Percentiles rank a stretch among this genome's conserved stretches.
These are phyloP conservation scores for Solanum pimpinellifolium DNA, from an alignment of 257 asterid genomes.

Conservation along the genomic window DNA sequence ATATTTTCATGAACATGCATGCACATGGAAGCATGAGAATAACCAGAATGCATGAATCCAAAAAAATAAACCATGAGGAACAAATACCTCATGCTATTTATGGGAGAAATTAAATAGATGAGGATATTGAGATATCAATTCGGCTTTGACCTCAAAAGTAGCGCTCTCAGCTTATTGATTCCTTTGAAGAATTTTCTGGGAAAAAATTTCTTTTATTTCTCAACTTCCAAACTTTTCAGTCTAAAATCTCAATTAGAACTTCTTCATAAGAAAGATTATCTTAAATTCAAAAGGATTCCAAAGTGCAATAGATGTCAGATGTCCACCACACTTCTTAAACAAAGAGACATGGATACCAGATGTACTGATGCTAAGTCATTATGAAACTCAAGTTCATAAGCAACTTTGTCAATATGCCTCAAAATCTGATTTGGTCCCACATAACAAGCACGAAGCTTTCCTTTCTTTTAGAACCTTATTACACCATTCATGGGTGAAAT, in stretches of 20 bases:
- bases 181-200: neutral
- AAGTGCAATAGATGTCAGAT: neutral
- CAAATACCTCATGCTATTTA: neutral
- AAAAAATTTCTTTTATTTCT: neutral
- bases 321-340: neutral
- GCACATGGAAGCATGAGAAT: neutral
- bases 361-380: neutral
- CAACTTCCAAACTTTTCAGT: neutral
- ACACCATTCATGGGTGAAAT: neutral
- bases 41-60: neutral
- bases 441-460: neutral
- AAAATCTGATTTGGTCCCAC: neutral
- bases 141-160: neutral
- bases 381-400: neutral
- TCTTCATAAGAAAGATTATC: no score
- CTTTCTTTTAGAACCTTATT: neutral
- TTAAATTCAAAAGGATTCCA: neutral
- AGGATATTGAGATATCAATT: neutral
- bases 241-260: neutral
- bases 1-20: neutral
- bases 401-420: neutral
- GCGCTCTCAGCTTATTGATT: neutral
- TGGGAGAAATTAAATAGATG: neutral
- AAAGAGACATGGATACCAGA: neutral
- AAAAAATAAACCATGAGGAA: neutral